Evolutionary conservation across 2,329 filamentous ascomycete genomes (phyloP), one percentile per base, ranked within the genome.

Genomic region (Thyridium curvatum): DNA sequence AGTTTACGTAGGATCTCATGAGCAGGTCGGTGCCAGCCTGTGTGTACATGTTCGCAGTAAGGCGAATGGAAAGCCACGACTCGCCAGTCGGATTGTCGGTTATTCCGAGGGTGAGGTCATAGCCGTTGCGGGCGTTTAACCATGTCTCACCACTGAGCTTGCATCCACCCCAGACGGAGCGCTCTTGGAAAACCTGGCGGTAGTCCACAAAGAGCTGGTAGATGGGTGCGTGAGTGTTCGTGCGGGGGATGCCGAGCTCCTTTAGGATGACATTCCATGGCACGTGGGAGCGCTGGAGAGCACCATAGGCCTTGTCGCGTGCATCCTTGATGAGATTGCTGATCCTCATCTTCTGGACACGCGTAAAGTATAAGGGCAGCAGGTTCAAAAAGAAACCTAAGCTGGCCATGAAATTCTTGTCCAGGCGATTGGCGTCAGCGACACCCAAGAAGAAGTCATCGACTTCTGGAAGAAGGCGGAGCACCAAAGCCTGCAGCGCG

Each of bases 241-340:
- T 65, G 2, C 70, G 53, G 0, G 58, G 45, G 1, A 69, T 56
- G 3, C 57, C 50, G 2, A 77, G 52, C 18, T 69, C 54, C 1
- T 65, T 48, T 0, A 78, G 52, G 0, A 79, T 44, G 0, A 68
- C 53, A 33, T 75, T 65, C 37, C 75, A 72, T 0, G 74, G 74
- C 3, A 76, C 38, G 0, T 43, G 29, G 0, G 71, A 70, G 45
- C 73, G 52, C 0, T 41, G 45, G 0, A 76, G 52, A 0, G 66
- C 71, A 0, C 34, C 39, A 16, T 65, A 58, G 3, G 15, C 51
- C 43, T 39, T 50, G 49, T 49, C 40, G 6, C 40, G 42, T 12
- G 45, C 37, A 12, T 46, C 39, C 12, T 39, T 16, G 14, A 69
- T 41, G 3, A 47, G 44, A 4, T 62, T 52, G 1, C 40, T 45